Evolutionary conservation across 768 basidiomycete species (phyloP).

Genomic region (Collybia mongolica): DNA sequence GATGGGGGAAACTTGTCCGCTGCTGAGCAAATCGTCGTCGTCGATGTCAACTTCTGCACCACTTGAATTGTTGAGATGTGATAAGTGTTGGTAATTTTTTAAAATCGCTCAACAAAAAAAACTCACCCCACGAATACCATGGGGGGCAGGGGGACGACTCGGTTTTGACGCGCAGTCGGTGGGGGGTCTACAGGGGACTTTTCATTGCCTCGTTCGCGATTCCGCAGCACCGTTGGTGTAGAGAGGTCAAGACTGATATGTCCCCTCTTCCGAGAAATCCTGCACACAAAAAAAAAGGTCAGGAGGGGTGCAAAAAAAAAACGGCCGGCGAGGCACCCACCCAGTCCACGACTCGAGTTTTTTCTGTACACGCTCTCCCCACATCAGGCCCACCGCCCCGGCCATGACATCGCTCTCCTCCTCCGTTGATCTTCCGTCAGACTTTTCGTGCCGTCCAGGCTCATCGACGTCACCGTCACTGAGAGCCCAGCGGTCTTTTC

Average conservation of each 20-base stretch:
- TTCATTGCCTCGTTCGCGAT: too few species aligned
- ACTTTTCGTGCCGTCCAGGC: slow-evolving; percentile 16
- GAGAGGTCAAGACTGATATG: slow-evolving; percentile 16
- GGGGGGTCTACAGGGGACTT: background rate
- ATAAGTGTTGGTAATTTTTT: background rate
- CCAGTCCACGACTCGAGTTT: slow-evolving; percentile 46
- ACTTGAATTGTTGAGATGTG: background rate
- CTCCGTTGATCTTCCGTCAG: slow-evolving; percentile 32
- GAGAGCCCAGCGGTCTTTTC: slow-evolving; percentile 19
- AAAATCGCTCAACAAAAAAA: too few species aligned
- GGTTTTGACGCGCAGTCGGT: slow-evolving; percentile 8
- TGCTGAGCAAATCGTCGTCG: slow-evolving; percentile 73
- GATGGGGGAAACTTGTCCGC: slow-evolving; percentile 73
- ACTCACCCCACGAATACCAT: slow-evolving; percentile 26
- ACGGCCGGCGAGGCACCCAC: slow-evolving; percentile 19
- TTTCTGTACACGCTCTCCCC: slow-evolving; percentile 41
- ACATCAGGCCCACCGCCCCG: slow-evolving; percentile 27
- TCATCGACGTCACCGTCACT: slow-evolving; percentile 44
- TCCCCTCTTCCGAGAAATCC: slow-evolving; percentile 22
- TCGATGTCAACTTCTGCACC: slow-evolving; percentile 24
- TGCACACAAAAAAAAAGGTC: slow-evolving; percentile 4
- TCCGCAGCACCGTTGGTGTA: slow-evolving; percentile 8
- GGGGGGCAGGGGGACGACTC: slow-evolving; percentile 24
- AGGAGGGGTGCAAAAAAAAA: background rate
- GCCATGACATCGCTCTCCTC: slow-evolving; percentile 41